These are phyloP conservation scores for Camelina hispida DNA, from an alignment of 345 rosid genomes.

Conservation along the genomic window DNA sequence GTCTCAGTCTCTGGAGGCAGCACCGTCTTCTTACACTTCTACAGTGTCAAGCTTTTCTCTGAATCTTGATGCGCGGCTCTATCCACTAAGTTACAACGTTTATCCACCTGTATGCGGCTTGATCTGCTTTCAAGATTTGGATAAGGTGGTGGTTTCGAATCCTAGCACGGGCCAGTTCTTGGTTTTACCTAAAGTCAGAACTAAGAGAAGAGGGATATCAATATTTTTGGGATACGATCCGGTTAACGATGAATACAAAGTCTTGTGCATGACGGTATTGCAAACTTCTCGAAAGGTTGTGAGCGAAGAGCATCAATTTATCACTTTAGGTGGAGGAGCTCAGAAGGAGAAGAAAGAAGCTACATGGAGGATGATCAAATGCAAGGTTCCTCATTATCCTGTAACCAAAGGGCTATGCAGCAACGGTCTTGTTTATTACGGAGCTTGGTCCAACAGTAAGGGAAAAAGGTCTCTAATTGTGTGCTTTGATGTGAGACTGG, in stretches of 20 bases:
- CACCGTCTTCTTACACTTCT: no score
- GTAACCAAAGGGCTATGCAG: neutral
- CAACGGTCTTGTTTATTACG: conserved; percentile 1
- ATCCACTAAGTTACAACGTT: neutral
- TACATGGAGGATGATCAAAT: neutral
- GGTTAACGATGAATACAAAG: neutral
- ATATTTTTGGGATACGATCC: conserved; percentile 1
- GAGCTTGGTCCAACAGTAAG: neutral
- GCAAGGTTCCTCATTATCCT: neutral
- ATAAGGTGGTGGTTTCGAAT: no score
- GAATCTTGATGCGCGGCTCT: neutral
- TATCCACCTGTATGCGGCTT: no score
- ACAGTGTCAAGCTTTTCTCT: no score
- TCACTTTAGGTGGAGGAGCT: neutral
- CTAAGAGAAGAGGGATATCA: neutral
- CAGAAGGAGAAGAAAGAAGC: no score
- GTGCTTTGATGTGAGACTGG: conserved; percentile 1
- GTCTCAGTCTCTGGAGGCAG: no score
- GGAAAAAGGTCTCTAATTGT: neutral
- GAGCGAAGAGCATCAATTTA: neutral
- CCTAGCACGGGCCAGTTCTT: no score
- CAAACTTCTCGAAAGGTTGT: neutral
- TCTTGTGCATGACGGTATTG: neutral
- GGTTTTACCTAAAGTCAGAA: no score
- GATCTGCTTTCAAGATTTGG: no score